Conservation (phyloP, 2,329 filamentous ascomycete species). For the Pestalotiopsis sp. region DNA sequence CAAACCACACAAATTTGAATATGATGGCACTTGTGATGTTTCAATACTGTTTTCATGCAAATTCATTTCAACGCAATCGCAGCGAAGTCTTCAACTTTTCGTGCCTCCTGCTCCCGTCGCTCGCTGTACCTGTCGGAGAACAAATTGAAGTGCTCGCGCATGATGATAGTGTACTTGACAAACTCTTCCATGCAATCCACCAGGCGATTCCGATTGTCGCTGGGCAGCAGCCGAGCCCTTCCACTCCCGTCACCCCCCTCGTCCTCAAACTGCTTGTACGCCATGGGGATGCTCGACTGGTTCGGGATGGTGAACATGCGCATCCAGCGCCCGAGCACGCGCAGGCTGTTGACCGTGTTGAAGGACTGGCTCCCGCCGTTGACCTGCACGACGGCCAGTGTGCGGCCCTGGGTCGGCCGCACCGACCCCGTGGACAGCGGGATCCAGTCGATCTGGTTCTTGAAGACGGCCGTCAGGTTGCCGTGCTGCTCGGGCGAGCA, state of each 20-base stretch:
- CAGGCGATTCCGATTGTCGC: conserved; percentile 59
- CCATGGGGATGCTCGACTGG: conserved; percentile 64
- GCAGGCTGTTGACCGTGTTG: conserved; percentile 68
- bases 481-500: conserved; percentile 69
- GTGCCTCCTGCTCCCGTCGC: conserved; percentile 32
- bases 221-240: conserved; percentile 47
- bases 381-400: conserved; percentile 63
- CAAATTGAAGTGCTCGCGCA: conserved; percentile 62
- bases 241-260: conserved; percentile 38
- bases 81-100: neutral
- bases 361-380: conserved; percentile 68
- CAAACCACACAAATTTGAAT: no score
- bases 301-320: conserved; percentile 70
- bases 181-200: conserved; percentile 73
- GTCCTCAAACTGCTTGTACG: conserved; percentile 64
- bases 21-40: no score
- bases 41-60: neutral
- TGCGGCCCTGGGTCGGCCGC: conserved; percentile 67
- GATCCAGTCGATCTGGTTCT: conserved; percentile 74
- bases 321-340: conserved; percentile 70
- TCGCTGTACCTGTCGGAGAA: conserved; percentile 68
- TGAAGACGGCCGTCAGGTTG: conserved; percentile 68
- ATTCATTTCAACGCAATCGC: neutral
- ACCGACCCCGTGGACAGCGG: conserved; percentile 63
- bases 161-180: conserved; percentile 68